These are phyloP conservation scores for Malus hybrid DNA, from an alignment of 331 rosid species.

Conservation along the genomic window DNA sequence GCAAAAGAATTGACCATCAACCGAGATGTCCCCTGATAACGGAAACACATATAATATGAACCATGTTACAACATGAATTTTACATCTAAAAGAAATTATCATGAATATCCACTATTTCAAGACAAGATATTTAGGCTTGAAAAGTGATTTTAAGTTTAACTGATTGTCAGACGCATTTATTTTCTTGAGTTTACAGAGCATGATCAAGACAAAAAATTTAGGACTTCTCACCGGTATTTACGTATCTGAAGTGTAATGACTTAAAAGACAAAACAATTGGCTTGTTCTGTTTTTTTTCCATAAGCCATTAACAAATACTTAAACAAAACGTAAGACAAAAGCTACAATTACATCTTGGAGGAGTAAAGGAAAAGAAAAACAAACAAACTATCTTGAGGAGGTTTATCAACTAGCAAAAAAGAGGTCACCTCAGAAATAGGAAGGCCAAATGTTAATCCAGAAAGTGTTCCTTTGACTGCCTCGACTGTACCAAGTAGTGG, in stretches of 20 bases:
- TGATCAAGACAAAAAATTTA: background rate
- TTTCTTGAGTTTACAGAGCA: background rate
- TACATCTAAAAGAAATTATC: background rate
- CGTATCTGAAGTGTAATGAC: background rate
- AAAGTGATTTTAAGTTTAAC: background rate
- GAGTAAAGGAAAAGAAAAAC: background rate
- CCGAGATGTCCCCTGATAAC: conserved; percentile 94
- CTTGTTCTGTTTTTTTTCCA: background rate
- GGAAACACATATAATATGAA: conserved; percentile 31
- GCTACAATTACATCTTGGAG: background rate
- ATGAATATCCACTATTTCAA: background rate
- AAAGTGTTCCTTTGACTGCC: conserved; percentile 80
- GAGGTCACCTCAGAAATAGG: conserved; percentile 86
- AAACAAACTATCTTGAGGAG: background rate
- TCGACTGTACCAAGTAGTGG: conserved; percentile 91
- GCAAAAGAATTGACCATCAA: conserved; percentile 85
- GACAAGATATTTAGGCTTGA: background rate
- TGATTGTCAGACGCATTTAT: background rate
- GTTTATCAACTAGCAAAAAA: conserved; percentile 11
- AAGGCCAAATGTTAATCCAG: conserved; percentile 84
- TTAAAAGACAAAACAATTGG: background rate
- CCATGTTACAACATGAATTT: background rate
- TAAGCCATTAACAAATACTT: background rate
- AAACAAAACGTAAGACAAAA: background rate
- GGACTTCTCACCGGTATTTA: background rate